A percentile compares a stretch with the other conserved stretches of the same genome.
Conservation (phyloP, 345 rosid genomes). For the Bruguiera parviflora region DNA sequence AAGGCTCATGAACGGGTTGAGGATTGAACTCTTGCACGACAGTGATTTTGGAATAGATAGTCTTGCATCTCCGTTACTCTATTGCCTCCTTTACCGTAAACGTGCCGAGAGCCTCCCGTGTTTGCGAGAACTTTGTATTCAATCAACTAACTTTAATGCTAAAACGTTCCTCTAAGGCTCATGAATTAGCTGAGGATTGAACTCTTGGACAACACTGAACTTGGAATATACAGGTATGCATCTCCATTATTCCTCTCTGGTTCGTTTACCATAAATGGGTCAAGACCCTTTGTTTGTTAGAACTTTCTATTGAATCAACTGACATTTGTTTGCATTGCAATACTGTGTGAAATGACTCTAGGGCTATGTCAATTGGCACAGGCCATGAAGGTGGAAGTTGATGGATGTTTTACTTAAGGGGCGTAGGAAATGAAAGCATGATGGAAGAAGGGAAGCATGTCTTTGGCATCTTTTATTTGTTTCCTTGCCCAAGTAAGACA, state of each 20-base stretch:
- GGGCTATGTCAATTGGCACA: slow-evolving; percentile 49
- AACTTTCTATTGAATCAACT: not conserved
- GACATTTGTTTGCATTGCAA: slow-evolving; percentile 5
- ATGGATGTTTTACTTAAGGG: slow-evolving; percentile 52
- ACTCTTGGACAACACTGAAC: not conserved
- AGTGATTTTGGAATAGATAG: too few relatives aligned
- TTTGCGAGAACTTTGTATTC: too few relatives aligned
- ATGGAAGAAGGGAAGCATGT: slow-evolving; percentile 67
- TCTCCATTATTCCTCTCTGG: not conserved
- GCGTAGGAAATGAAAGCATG: slow-evolving; percentile 47
- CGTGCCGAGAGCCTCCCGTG: too few relatives aligned
- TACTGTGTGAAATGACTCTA: slow-evolving; percentile 29
- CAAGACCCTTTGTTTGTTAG: not conserved
- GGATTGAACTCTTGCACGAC: too few relatives aligned
- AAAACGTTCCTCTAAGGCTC: not conserved
- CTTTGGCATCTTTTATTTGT: slow-evolving; percentile 56
- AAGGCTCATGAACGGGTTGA: too few relatives aligned
- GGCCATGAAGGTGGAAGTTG: slow-evolving; percentile 53
- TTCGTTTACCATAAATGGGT: not conserved
- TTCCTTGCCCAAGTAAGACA: too few relatives aligned
- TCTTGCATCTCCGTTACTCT: not conserved
- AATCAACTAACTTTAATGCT: not conserved
- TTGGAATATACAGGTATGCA: not conserved
- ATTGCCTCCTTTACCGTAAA: not conserved
- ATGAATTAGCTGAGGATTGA: not conserved